Evolutionary conservation across 2,329 filamentous ascomycete species (phyloP).

Genomic region (Alternaria sp.): DNA sequence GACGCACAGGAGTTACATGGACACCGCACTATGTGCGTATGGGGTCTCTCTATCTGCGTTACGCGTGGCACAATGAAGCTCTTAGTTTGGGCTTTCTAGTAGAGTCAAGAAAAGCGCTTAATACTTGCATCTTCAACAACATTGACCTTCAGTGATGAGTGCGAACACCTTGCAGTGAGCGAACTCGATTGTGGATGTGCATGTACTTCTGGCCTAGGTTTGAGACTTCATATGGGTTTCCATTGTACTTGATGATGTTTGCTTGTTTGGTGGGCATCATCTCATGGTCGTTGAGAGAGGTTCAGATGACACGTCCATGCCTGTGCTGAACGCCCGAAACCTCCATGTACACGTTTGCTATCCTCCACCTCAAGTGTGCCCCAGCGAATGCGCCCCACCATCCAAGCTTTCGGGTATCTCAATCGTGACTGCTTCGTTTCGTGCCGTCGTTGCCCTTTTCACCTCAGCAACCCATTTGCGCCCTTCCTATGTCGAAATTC

Average conservation of each 20-base stretch:
- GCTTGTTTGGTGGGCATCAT: not conserved
- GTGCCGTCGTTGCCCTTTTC: not conserved
- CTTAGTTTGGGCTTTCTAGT: slow-evolving; percentile 12
- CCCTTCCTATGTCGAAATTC: not conserved
- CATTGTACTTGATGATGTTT: not conserved
- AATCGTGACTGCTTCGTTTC: slow-evolving; percentile 5
- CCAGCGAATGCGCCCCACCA: slow-evolving; percentile 2
- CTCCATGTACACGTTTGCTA: not conserved
- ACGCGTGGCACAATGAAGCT: slow-evolving; percentile 8
- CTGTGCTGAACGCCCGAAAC: not conserved
- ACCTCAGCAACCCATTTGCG: not conserved
- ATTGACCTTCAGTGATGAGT: not conserved
- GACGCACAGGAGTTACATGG: slow-evolving; percentile 26
- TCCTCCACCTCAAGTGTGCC: not conserved
- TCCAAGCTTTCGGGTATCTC: slow-evolving; percentile 31
- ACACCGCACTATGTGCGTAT: slow-evolving; percentile 24
- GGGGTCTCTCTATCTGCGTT: slow-evolving; percentile 9
- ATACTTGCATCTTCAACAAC: slow-evolving; percentile 26
- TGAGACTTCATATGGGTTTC: not conserved
- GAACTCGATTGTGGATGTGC: not conserved
- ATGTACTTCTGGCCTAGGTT: not conserved
- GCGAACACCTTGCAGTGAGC: not conserved
- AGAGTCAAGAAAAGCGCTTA: slow-evolving; percentile 30
- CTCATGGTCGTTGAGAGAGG: not conserved
- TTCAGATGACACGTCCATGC: not conserved